Evolutionary conservation across 192 early-diverging fungal genomes (phyloP), one percentile per base, ranked within the genome.

Genomic region (Coemansia pectinata): DNA sequence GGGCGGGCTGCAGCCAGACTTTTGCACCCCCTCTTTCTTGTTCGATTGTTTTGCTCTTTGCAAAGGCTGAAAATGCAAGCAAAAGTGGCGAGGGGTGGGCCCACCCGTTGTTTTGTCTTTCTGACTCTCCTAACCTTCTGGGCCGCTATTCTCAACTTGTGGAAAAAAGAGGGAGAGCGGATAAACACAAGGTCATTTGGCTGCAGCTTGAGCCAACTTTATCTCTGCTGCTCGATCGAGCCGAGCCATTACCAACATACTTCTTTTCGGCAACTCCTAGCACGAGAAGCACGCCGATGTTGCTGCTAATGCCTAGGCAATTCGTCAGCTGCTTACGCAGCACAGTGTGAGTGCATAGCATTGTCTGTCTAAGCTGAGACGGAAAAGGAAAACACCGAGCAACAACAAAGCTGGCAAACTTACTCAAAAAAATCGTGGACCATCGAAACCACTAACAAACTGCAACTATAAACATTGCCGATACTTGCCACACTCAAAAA

Each of bases 401-500:
- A 33, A 5, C 27, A 34, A 57, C 31, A 57, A 57, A 33, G 53
- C 53, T 5, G 50, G 25, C 25, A 17, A 29, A 29, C 23, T 27
- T 27, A 31, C 21, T 10, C 50, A 29, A 29, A 53, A 14, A 48
- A 44, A 17, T 23, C 14, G 1, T 29, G 25, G 50, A 29, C 25
- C 50, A 53, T 53, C 25, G 23, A 53, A 27, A 53, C 25, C 25
- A 29, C 25, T 29, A 53, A 53, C 50, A 53, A 12, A 29, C 50
- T 15, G 6, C 14, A 31, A 31, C 53, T 57, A 57, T 31, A 57
- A 57, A 57, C 50, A 53, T 53, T 29, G 50, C 50, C 9, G 25
- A 14, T 25, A 53, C 53, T 57, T 57, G 53, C 53, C 53, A 57
- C 53, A 33, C 53, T 4, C 31, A 15, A 57, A 57, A 57, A 57